A percentile compares a stretch with the other conserved stretches of the same genome.
Evolutionary conservation across 495 filamentous ascomycete species (phyloP).

Genomic region (Penicillium ucsense): DNA sequence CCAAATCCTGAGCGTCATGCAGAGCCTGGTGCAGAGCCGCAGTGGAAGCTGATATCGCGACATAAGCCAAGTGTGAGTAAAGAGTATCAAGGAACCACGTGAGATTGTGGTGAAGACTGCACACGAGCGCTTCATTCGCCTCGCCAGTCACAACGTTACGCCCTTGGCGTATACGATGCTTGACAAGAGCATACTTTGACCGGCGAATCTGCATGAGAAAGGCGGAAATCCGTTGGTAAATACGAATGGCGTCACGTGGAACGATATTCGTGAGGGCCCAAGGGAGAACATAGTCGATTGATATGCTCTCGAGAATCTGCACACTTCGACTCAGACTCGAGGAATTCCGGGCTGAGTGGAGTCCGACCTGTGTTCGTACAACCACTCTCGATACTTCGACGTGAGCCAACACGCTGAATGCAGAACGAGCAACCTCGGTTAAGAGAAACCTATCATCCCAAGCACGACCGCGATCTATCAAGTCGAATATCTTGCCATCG

Average conservation of each 20-base stretch:
- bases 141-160: conserved; percentile 1
- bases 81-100: conserved; percentile 72
- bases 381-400: conserved; percentile 52
- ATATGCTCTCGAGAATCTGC: conserved; percentile 44
- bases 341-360: conserved; percentile 3
- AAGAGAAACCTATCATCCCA: conserved; percentile 82
- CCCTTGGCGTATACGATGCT: conserved; percentile 35
- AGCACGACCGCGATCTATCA: conserved; percentile 55
- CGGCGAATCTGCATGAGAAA: conserved; percentile 71
- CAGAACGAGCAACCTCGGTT: conserved; percentile 65
- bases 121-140: conserved; percentile 39
- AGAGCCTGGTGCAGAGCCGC: conserved; percentile 44
- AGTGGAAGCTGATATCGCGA: conserved; percentile 54
- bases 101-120: conserved; percentile 59
- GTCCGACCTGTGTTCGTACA: conserved; percentile 28
- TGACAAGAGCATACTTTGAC: conserved; percentile 58
- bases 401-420: conserved; percentile 42
- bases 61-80: conserved; percentile 62
- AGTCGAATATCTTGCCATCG: conserved; percentile 61
- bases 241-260: conserved; percentile 44
- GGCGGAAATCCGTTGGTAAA: conserved; percentile 61
- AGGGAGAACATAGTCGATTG: conserved; percentile 53
- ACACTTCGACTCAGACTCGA: conserved; percentile 27
- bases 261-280: conserved; percentile 87
- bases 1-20: conserved; percentile 57